These are phyloP conservation scores for Puccinia polysora DNA, from an alignment of 1,284 basidiomycete genomes.

Conservation along the genomic window DNA sequence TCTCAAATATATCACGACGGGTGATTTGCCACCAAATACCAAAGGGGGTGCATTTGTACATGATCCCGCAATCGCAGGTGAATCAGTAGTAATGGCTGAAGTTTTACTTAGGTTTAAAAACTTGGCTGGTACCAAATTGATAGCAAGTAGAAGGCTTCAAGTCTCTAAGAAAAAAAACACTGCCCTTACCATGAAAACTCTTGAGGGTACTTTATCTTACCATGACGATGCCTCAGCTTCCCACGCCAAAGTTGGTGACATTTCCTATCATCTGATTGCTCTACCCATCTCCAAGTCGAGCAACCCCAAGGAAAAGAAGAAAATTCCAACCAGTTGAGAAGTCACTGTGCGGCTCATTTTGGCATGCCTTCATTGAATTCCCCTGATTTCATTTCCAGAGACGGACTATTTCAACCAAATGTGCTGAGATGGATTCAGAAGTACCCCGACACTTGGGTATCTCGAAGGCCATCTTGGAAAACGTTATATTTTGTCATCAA, in stretches of 20 bases:
- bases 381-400: constrained; percentile 58
- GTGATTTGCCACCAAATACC: constrained; percentile 94
- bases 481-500: constrained; percentile 99
- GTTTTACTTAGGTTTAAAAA: constrained; percentile 90
- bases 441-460: constrained; percentile 91
- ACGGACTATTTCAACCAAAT: constrained; percentile 86
- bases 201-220: constrained; percentile 80
- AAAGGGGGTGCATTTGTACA: constrained; percentile 97
- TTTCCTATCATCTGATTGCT: constrained; percentile 73
- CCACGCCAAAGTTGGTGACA: constrained; percentile 54
- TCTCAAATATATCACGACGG: constrained; percentile 96
- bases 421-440: constrained; percentile 90
- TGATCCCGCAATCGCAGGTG: constrained; percentile 92
- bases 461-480: constrained; percentile 92
- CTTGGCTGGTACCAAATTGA: constrained; percentile 78
- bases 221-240: constrained; percentile 58
- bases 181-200: constrained; percentile 85
- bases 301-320: neutral
- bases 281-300: constrained; percentile 51
- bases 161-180: constrained; percentile 83
- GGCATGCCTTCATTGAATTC: neutral
- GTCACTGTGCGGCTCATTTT: neutral
- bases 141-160: constrained; percentile 86
- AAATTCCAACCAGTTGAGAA: neutral
- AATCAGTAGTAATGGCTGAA: constrained; percentile 97